These are phyloP conservation scores for Podospora sp. DNA, from an alignment of 495 filamentous ascomycete genomes.

Conservation along the genomic window DNA sequence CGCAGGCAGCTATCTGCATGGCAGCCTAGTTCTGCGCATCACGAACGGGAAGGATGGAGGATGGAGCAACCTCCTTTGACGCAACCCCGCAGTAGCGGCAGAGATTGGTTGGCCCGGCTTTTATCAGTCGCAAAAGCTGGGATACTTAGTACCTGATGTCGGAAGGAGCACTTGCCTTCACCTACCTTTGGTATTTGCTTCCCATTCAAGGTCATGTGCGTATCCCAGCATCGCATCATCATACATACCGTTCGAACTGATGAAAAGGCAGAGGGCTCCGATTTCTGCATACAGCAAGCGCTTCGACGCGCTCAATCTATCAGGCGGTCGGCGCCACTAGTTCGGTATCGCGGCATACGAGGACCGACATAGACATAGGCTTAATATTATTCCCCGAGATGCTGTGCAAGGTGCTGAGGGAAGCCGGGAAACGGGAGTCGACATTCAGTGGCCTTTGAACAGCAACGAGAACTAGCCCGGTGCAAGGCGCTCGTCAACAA, in stretches of 20 bases:
- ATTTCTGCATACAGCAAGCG: not conserved
- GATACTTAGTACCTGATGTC: no score
- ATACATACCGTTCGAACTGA: not conserved
- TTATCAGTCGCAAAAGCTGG: no score
- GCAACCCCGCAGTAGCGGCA: no score
- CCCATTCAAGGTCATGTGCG: not conserved
- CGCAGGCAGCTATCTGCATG: no score
- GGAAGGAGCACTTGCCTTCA: no score
- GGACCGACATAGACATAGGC: not conserved
- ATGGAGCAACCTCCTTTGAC: no score
- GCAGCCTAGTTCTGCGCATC: no score
- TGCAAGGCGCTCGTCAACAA: not conserved
- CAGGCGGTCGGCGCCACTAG: not conserved
- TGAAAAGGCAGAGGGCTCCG: not conserved
- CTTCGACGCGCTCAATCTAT: not conserved
- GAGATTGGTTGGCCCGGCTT: no score
- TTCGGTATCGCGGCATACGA: not conserved
- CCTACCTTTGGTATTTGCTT: no score
- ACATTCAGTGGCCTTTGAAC: not conserved
- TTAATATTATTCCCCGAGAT: not conserved
- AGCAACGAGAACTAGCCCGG: not conserved
- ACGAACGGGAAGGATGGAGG: no score
- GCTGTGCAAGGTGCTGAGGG: not conserved
- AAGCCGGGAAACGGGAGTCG: not conserved
- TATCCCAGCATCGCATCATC: not conserved